A percentile compares a stretch with the other conserved stretches of the same genome.
phyloP scores from a whole-genome alignment of 768 basidiomycete species.

The Leccinum subtestaceum region DNA sequence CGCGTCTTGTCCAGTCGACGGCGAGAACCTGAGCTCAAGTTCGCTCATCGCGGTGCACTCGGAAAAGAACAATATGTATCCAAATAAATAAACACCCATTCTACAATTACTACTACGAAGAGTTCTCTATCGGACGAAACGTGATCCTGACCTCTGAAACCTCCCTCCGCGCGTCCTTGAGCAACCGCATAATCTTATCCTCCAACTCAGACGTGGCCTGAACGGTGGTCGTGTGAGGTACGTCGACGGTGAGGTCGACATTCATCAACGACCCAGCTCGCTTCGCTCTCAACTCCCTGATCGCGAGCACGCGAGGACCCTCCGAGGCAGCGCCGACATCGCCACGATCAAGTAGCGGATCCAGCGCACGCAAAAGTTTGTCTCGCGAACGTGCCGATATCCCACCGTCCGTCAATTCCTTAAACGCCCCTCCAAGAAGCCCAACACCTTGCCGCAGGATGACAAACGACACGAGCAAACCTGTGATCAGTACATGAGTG shows the following conservation, averaged over 20 bases:
- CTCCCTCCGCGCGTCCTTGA: constrained; percentile 60
- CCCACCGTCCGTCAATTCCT: constrained; percentile 83
- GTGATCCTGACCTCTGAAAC: constrained; percentile 69
- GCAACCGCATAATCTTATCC: constrained; percentile 49
- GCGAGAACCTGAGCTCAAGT: constrained; percentile 50
- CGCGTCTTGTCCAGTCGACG: constrained; percentile 43
- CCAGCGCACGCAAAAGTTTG: constrained; percentile 53
- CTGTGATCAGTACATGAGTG: constrained; percentile 36
- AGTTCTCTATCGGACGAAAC: constrained; percentile 46
- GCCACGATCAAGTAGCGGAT: constrained; percentile 47
- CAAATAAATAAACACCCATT: too few relatives aligned
- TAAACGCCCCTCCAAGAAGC: constrained; percentile 66
- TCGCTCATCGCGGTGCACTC: constrained; percentile 17
- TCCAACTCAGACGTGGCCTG: constrained; percentile 60
- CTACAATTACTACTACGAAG: background rate
- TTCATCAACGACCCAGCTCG: constrained; percentile 78
- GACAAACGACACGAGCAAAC: constrained; percentile 84
- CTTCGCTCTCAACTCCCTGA: constrained; percentile 64
- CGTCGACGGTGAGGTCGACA: constrained; percentile 77
- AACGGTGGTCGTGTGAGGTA: constrained; percentile 59
- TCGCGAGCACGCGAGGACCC: constrained; percentile 37
- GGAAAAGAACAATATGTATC: too few relatives aligned
- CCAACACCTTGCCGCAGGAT: constrained; percentile 77
- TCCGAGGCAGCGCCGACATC: constrained; percentile 16
- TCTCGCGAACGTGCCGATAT: constrained; percentile 55